Percentiles rank a stretch among this genome's conserved stretches.
These are phyloP conservation scores for Maudiozyma humilis DNA, from an alignment of 1,139 yeast genomes.

Conservation along the genomic window DNA sequence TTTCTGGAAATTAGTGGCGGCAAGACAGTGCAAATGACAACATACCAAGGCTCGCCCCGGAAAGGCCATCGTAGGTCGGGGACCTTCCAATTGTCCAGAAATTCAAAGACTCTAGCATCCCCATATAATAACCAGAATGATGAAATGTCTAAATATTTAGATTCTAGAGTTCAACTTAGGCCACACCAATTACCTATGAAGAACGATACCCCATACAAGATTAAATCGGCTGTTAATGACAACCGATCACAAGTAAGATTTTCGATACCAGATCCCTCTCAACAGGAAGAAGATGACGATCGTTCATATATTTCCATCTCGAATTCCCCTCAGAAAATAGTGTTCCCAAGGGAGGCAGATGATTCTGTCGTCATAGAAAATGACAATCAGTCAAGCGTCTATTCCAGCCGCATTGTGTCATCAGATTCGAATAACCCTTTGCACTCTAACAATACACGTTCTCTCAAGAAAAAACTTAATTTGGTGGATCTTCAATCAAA, in stretches of 20 bases:
- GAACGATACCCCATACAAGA: conserved; percentile 3
- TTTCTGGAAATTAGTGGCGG: too few relatives aligned
- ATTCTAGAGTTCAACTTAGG: too few relatives aligned
- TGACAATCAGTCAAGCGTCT: background rate
- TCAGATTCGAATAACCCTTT: background rate
- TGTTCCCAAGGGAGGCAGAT: conserved; percentile 12
- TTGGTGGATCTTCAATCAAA: conserved; percentile 29
- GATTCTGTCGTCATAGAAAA: background rate
- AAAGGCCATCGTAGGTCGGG: background rate
- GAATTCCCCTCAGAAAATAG: conserved; percentile 14
- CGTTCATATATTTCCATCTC: conserved; percentile 2
- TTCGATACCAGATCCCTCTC: conserved; percentile 12
- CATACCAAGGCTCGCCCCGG: background rate
- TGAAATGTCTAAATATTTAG: too few relatives aligned
- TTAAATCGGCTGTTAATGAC: conserved; percentile 5
- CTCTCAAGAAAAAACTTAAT: conserved; percentile 9
- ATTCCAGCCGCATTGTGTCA: background rate
- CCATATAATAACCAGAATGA: too few relatives aligned
- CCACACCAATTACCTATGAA: background rate
- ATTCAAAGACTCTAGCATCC: background rate
- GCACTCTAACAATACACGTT: background rate
- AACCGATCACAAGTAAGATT: conserved; percentile 15
- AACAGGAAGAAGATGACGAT: background rate
- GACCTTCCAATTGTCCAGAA: background rate
- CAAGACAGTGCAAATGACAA: background rate